Evolutionary conservation across 2,329 filamentous ascomycete species (phyloP), one percentile per base, ranked within the genome.

Genomic region (Juglanconis oblonga): DNA sequence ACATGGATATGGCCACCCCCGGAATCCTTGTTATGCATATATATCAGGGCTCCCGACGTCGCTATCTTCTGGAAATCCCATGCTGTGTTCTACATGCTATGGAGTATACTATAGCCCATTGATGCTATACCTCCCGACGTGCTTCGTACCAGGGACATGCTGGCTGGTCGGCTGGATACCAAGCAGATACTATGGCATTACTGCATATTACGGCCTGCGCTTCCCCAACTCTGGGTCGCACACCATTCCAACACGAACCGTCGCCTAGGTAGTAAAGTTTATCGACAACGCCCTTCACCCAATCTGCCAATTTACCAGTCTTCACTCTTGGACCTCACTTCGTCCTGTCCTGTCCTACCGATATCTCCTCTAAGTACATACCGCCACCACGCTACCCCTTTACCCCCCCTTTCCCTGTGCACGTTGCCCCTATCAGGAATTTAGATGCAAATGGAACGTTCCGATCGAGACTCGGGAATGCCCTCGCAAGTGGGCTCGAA

Each of bases 401-500:
- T 31, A 24, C 24, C 14, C 31, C 33, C 35, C 52, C 38, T 35
- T 45, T 31, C 40, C 38, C 52, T 48, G 17, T 40, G 17, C 54
- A 33, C 47, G 50, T 13, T 40, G 33, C 33, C 54, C 45, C 54
- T 56, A 56, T 56, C 54, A 49, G 45, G 33, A 24, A 6, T 17
- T 51, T n/a, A 50, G 49, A 40, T 50, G 24, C 33, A 17, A 40
- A 57, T 50, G 45, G 45, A 33, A 35, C 24, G 35, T 40, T 17
- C 38, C 29, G 36, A 44, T 42, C 45, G 45, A 48, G 17, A 17
- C 17, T 17, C 17, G 17, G 17, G 35, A 42, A 49, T 13, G 45
- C n/a, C 17, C 33, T 44, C 38, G 13, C 45, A 42, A 44, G 55
- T 50, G 45, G 55, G 36, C 47, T 40, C 36, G 55, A 57, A 57